phyloP scores from a whole-genome alignment of 768 basidiomycete genomes.

The Tylopilus plumbeoviolaceoides region DNA sequence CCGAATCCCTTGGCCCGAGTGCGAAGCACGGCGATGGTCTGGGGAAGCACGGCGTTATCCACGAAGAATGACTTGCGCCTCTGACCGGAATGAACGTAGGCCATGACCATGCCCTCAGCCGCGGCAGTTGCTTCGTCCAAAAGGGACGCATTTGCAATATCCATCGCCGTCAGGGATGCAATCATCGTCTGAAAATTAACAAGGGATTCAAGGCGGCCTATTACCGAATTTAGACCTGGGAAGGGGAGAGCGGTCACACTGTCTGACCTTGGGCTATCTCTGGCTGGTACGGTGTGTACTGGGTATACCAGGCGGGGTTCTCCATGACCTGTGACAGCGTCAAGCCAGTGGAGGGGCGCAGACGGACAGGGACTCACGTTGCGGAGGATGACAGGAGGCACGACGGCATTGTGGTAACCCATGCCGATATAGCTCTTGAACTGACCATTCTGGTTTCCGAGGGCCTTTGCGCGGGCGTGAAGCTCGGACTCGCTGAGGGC shows the following conservation, averaged over 20 bases:
- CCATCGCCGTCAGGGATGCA: constrained; percentile 89
- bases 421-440: constrained; percentile 96
- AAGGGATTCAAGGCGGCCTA: constrained; percentile 92
- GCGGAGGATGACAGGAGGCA: constrained; percentile 92
- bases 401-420: constrained; percentile 94
- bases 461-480: constrained; percentile 62
- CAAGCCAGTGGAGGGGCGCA: neutral
- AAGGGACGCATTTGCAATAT: constrained; percentile 93
- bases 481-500: constrained; percentile 87
- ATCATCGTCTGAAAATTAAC: constrained; percentile 98
- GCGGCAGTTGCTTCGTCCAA: constrained; percentile 95
- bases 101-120: constrained; percentile 96
- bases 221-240: constrained; percentile 11
- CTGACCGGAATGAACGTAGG: constrained; percentile 60
- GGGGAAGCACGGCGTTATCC: constrained; percentile 77
- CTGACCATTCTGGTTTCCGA: constrained; percentile 75
- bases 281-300: constrained; percentile 93
- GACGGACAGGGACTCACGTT: constrained; percentile 52
- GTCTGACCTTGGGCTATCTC: constrained; percentile 92
- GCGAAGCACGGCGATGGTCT: constrained; percentile 84
- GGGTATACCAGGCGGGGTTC: constrained; percentile 98
- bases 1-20: constrained; percentile 94
- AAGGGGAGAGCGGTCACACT: constrained; percentile 2
- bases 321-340: constrained; percentile 65
- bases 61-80: constrained; percentile 85